Percentiles rank a stretch among this genome's conserved stretches.
Evolutionary conservation across 2,329 filamentous ascomycete genomes (phyloP).

Genomic region (Ceratocystis ficicola): DNA sequence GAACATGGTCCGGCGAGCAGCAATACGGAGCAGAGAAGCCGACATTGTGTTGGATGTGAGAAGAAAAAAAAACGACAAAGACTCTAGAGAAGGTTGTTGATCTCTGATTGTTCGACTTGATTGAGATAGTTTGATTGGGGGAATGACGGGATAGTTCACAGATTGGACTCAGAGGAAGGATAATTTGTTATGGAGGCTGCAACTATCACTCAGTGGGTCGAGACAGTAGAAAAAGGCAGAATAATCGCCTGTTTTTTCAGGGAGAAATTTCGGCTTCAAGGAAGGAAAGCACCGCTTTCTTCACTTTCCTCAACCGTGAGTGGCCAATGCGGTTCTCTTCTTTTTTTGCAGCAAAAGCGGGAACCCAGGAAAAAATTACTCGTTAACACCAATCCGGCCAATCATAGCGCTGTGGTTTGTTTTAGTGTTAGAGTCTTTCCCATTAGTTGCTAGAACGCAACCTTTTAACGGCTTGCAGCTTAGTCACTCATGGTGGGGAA

Average conservation of each 20-base stretch:
- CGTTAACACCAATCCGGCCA: conserved; percentile 10
- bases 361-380: conserved; percentile 19
- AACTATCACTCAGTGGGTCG: conserved; percentile 15
- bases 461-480: conserved; percentile 10
- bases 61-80: conserved; percentile 25
- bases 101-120: conserved; percentile 23
- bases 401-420: conserved; percentile 20
- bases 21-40: conserved; percentile 57
- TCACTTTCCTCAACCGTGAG: conserved; percentile 11
- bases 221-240: conserved; percentile 1
- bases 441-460: conserved; percentile 12
- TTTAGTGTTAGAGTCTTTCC: background rate
- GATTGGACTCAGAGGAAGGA: conserved; percentile 13
- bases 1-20: conserved; percentile 52
- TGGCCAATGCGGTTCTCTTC: conserved; percentile 20
- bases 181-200: conserved; percentile 17
- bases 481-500: conserved; percentile 14
- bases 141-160: conserved; percentile 12
- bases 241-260: conserved; percentile 23
- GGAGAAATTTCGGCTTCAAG: conserved; percentile 9
- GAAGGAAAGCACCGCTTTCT: conserved; percentile 18
- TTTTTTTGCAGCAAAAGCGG: conserved; percentile 17
- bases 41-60: conserved; percentile 39
- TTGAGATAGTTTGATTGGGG: conserved; percentile 5
- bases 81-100: conserved; percentile 22